phyloP scores from a whole-genome alignment of 2,329 filamentous ascomycete species.

The Trichophaea hybrida region DNA sequence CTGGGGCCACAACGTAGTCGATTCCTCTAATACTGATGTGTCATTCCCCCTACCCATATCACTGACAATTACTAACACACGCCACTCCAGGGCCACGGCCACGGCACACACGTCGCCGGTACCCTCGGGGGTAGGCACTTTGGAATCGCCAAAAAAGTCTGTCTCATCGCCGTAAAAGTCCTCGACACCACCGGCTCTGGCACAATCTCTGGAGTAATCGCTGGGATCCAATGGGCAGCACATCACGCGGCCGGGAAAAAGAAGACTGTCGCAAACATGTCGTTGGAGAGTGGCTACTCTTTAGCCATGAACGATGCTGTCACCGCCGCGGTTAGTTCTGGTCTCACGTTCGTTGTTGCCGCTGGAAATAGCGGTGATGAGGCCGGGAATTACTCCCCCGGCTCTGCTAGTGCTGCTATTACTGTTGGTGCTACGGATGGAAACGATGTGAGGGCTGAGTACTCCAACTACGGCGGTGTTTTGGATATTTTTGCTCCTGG shows the following conservation, averaged over 20 bases:
- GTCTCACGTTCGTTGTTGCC: constrained; percentile 41
- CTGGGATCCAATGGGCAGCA: constrained; percentile 43
- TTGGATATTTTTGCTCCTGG: constrained; percentile 43
- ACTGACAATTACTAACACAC: neutral
- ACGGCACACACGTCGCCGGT: constrained; percentile 50
- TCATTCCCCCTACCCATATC: neutral
- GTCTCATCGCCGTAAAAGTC: constrained; percentile 47
- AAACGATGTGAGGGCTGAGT: constrained; percentile 32
- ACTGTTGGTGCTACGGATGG: constrained; percentile 41
- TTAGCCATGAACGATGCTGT: constrained; percentile 40
- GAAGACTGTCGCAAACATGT: constrained; percentile 43
- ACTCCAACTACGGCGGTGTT: constrained; percentile 38
- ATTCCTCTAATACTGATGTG: constrained; percentile 29
- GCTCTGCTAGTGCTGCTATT: constrained; percentile 36
- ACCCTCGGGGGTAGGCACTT: constrained; percentile 47
- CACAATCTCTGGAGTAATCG: constrained; percentile 40
- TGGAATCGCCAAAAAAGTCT: constrained; percentile 46
- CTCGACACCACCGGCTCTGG: constrained; percentile 39
- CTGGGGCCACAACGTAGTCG: constrained; percentile 30
- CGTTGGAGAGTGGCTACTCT: constrained; percentile 37
- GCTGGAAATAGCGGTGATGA: constrained; percentile 42
- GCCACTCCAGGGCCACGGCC: constrained; percentile 40
- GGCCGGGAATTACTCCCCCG: constrained; percentile 37
- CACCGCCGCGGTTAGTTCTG: constrained; percentile 34
- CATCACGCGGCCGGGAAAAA: constrained; percentile 31